Conservation (phyloP, 2,329 filamentous ascomycete species). For the Hypoxylon rubiginosum region DNA sequence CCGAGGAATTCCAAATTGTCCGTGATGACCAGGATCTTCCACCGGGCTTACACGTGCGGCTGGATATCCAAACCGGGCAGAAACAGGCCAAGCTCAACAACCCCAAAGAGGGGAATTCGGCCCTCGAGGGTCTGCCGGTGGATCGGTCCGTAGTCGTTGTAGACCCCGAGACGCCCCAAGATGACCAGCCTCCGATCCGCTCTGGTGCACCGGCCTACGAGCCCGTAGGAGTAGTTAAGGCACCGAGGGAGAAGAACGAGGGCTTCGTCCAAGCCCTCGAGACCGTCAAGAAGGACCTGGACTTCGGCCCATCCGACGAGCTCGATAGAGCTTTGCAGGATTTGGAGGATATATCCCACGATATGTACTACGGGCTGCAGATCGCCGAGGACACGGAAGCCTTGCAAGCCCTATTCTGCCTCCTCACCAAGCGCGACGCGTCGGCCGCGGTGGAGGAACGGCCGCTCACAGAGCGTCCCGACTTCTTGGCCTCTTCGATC, state of each 20-base stretch:
- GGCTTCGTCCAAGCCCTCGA: slow-evolving; percentile 63
- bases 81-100: slow-evolving; percentile 77
- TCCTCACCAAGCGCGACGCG: slow-evolving; percentile 58
- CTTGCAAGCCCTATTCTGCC: slow-evolving; percentile 68
- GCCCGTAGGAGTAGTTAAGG: slow-evolving; percentile 68
- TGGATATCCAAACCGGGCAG: slow-evolving; percentile 73
- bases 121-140: slow-evolving; percentile 64
- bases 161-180: slow-evolving; percentile 58
- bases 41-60: slow-evolving; percentile 73
- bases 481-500: slow-evolving; percentile 68
- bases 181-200: slow-evolving; percentile 54
- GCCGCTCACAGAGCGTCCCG: slow-evolving; percentile 50
- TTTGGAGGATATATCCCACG: slow-evolving; percentile 75
- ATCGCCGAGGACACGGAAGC: slow-evolving; percentile 69
- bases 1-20: slow-evolving; percentile 73
- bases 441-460: slow-evolving; percentile 33
- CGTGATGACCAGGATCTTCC: slow-evolving; percentile 76
- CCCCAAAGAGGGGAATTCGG: slow-evolving; percentile 63
- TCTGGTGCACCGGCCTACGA: slow-evolving; percentile 70
- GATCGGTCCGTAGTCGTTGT: slow-evolving; percentile 68
- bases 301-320: slow-evolving; percentile 43
- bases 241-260: slow-evolving; percentile 58
- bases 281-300: slow-evolving; percentile 61
- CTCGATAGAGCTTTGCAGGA: slow-evolving; percentile 67
- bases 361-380: slow-evolving; percentile 77